Evolutionary conservation across 139 green algal species (phyloP), one percentile per base, ranked within the genome.

Genomic region (Tetradesmus lagerheimii): DNA sequence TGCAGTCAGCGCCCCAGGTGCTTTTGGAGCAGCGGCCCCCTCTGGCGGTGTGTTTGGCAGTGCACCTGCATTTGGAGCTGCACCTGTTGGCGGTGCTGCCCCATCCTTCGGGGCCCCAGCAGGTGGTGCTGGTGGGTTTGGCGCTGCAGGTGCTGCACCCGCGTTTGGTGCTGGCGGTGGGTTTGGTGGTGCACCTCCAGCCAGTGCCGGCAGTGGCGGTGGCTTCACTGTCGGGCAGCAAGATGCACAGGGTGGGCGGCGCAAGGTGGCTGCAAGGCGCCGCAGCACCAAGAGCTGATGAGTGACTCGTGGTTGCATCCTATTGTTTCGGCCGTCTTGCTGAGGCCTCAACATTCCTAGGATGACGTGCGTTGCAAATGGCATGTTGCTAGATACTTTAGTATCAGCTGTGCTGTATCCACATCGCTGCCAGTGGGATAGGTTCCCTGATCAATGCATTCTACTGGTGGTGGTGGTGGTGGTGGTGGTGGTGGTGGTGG

Each of bases 141-240:
- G 35, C 76, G 76, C n/a, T 23, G 67, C 67, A 39, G 67, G 5
- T 62, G 76, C 34, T 15, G 37, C 37, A 57, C 23, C 45, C 38
- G 78, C 37, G 27, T 86, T 86, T 75, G 80, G n/a, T 29, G 80
- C 45, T 45, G 38, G 37, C 25, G 43, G n/a, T 38, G n/a, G 23
- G 57, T 71, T 71, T 71, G 57, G 23, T 71, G 57, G 57, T 71
- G 57, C 57, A 31, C 23, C 57, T 71, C 18, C 67, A 78, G 67
- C 67, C 23, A 78, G 6, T 78, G 57, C 34, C 39, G 82, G 35
- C 29, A 45, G 6, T 57, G 57, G 34, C 9, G 35, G 35, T 27
- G 80, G 80, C 14, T 86, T 87, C 82, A 87, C 82, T 8, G 31
- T 78, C 29, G 82, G 82, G 57, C 57, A 71, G 57, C 57, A 71